These are phyloP conservation scores for Wickerhamia fluorescens DNA, from an alignment of 805 yeast genomes.

Conservation along the genomic window DNA sequence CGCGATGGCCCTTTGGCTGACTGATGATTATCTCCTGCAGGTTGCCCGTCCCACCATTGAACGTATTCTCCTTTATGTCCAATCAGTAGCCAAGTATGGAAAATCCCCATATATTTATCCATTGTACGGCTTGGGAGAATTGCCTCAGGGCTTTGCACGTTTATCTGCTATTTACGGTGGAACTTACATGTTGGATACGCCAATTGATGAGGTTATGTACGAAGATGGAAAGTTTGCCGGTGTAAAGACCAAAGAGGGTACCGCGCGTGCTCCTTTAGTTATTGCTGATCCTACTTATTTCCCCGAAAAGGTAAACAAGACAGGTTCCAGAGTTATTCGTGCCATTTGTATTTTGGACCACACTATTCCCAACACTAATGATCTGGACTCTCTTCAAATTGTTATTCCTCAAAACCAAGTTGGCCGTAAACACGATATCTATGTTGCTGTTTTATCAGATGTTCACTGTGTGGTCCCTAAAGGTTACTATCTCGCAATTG, in stretches of 20 bases:
- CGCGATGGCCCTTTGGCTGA: constrained; percentile 96
- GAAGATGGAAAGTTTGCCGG: constrained; percentile 73
- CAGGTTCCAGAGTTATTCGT: constrained; percentile 70
- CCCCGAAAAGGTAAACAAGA: constrained; percentile 70
- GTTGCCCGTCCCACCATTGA: constrained; percentile 92
- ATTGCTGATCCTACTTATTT: constrained; percentile 98
- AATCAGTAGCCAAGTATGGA: constrained; percentile 90
- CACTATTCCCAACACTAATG: constrained; percentile 75
- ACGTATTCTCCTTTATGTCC: constrained; percentile 76
- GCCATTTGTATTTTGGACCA: constrained; percentile 88
- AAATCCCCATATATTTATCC: constrained; percentile 96
- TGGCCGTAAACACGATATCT: constrained; percentile 87
- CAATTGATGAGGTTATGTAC: constrained; percentile 82
- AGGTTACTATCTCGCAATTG: constrained; percentile 87
- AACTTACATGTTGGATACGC: constrained; percentile 95
- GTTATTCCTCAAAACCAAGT: constrained; percentile 96
- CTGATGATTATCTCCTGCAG: constrained; percentile 78
- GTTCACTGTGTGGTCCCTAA: constrained; percentile 86
- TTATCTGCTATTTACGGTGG: constrained; percentile 97
- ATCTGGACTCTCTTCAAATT: constrained; percentile 85
- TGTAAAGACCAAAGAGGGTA: constrained; percentile 85
- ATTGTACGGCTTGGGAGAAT: constrained; percentile 91
- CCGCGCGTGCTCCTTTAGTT: constrained; percentile 85
- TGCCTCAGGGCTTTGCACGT: constrained; percentile 99
- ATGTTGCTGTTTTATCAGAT: constrained; percentile 82